These are phyloP conservation scores for Eucalyptus erythrocorys DNA, from an alignment of 345 rosid species.

Conservation along the genomic window DNA sequence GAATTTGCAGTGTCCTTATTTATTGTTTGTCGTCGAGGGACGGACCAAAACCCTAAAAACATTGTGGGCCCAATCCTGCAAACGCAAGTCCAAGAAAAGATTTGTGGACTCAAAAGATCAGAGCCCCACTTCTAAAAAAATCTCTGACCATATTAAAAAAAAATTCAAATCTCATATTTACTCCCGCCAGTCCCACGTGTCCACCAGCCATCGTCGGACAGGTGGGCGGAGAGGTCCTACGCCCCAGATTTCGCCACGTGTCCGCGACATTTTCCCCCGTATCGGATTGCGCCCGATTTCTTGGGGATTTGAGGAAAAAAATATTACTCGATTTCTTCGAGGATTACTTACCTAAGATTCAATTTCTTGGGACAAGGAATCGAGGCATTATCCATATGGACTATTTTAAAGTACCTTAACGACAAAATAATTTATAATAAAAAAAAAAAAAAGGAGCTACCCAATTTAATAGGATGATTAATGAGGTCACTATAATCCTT, in stretches of 20 bases:
- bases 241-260: not conserved
- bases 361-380: not conserved
- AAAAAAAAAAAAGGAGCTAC: not conserved
- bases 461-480: not conserved
- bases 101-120: not conserved
- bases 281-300: not conserved
- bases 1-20: not conserved
- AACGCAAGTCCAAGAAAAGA: not conserved
- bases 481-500: not conserved
- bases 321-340: not conserved
- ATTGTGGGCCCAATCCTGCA: not conserved
- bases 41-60: not conserved
- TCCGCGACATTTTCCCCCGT: not conserved
- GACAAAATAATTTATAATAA: not conserved
- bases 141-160: not conserved
- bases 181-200: not conserved
- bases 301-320: not conserved
- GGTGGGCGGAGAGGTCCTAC: not conserved
- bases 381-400: not conserved
- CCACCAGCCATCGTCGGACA: not conserved
- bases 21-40: not conserved
- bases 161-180: not conserved
- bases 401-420: not conserved
- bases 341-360: not conserved
- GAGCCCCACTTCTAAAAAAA: not conserved